Base-by-base conservation (phyloP, 2,329 filamentous ascomycete genomes). In the Cryoendolithus antarcticus region DNA sequence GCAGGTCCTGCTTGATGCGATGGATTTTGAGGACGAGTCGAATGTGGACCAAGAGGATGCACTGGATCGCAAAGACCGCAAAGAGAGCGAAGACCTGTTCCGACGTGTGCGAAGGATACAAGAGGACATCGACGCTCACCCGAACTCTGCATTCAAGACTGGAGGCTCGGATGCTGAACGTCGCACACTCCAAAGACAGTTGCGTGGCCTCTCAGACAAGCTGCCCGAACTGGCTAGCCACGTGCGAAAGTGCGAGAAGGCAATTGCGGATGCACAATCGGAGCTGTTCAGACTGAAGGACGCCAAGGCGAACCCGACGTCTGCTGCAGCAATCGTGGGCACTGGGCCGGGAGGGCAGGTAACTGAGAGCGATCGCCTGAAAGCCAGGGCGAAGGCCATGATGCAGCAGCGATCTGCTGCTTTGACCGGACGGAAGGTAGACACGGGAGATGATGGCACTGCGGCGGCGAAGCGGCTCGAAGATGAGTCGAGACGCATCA, bases 361-460 rank as follows among this genome's bases (percentile, higher is more conserved):
- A 32, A 98, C 91, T 0, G 91, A 98, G 62, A 82, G 86, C 3
- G 91, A 98, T 62, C 78, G 89, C 39, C 75, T 96, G 49, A 96
- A 95, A 67, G 91, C 91, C 29, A 78, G 88, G 50, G 89, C 91
- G 27, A 93, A 88, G 64, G 89, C 89, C 30, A 93, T 95, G 78
- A 98, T 98, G 91, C 89, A 96, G 64, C 88, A 94, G 55, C 82
- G 91, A 43, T 88, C 91, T 49, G 91, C 91, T 40, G 89, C 91
- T 11, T 66, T 98, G 46, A 86, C 86, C 13, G 91, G 91, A 41
- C 86, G 81, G 61, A 66, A 80, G 32, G 69, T 78, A 34, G 77
- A 84, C 30, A 61, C 68, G 2, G 67, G 66, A 34, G 74, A 80
- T 44, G 84, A 93, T 48, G 81, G 88, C 46, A 71, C 74, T 19